A percentile compares a stretch with the other conserved stretches of the same genome.
Conservation (phyloP, 257 asterid species). For the Primulina tabacum region DNA sequence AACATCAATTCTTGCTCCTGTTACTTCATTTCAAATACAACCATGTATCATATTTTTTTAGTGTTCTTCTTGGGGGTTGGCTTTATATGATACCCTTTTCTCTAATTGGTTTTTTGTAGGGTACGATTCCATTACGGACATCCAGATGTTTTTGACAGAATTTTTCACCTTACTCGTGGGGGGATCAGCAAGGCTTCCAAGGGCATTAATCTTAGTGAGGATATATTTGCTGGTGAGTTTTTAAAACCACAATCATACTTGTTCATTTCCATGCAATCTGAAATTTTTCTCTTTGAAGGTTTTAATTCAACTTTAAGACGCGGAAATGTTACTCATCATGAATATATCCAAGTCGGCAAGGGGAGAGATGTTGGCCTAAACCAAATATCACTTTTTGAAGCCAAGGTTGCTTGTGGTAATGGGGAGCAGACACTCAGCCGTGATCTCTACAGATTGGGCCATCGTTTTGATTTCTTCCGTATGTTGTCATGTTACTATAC, state of each 20-base stretch:
- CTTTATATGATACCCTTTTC: constrained; percentile 12
- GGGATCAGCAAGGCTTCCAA: constrained; percentile 95
- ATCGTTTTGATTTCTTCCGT: constrained; percentile 96
- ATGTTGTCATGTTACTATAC: constrained; percentile 83
- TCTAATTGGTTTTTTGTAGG: constrained; percentile 42
- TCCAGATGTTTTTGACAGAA: constrained; percentile 94
- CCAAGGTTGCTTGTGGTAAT: constrained; percentile 95
- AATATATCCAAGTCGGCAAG: constrained; percentile 92
- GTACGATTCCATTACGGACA: constrained; percentile 98
- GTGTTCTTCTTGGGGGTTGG: constrained; percentile 12
- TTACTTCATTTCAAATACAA: background rate
- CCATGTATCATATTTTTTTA: background rate
- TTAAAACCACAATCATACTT: constrained; percentile 18
- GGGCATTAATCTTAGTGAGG: constrained; percentile 97
- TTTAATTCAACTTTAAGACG: constrained; percentile 86
- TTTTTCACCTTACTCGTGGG: constrained; percentile 95
- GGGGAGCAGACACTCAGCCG: constrained; percentile 97
- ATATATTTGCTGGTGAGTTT: constrained; percentile 91
- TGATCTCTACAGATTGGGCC: constrained; percentile 90
- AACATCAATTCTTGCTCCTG: background rate
- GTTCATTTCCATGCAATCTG: constrained; percentile 14
- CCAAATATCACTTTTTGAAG: constrained; percentile 94
- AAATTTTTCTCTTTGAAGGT: constrained; percentile 45
- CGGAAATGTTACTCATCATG: constrained; percentile 91
- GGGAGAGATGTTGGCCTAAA: constrained; percentile 97